Evolutionary conservation across 164 flowering plant genomes (phyloP).

Genomic region (Houttuynia cordata): DNA sequence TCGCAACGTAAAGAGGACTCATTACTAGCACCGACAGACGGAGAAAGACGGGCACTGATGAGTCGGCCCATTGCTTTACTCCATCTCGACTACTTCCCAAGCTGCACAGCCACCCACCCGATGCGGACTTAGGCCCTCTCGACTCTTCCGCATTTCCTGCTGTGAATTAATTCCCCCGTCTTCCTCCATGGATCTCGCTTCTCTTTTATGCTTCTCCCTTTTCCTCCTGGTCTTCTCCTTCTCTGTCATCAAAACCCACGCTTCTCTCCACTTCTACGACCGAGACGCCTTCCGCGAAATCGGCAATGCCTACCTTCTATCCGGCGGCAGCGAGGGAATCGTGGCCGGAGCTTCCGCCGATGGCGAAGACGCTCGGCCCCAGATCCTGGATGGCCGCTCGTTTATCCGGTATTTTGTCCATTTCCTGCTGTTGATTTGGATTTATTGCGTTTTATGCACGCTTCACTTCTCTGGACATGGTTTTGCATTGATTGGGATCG

Average conservation of each 20-base stretch:
- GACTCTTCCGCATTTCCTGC: background rate
- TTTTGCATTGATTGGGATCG: too few species aligned
- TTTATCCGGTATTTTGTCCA: conserved; percentile 4
- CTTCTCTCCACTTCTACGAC: conserved; percentile 66
- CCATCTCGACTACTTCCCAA: too few species aligned
- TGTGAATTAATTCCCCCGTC: background rate
- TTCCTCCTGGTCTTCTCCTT: background rate
- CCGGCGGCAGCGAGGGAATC: conserved; percentile 91
- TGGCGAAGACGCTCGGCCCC: background rate
- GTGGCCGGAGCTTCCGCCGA: conserved; percentile 21
- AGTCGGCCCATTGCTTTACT: too few species aligned
- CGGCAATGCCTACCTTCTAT: conserved; percentile 66
- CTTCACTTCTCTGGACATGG: too few species aligned
- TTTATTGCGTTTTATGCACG: background rate
- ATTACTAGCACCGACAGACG: too few species aligned
- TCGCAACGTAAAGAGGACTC: too few species aligned
- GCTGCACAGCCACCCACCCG: background rate
- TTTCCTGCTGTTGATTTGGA: background rate
- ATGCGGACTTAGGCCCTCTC: background rate
- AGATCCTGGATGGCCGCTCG: conserved; percentile 5
- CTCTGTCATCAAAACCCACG: conserved; percentile 8
- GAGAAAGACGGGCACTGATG: too few species aligned
- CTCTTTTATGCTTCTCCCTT: background rate
- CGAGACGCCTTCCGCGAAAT: conserved; percentile 52
- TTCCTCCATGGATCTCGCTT: background rate